These are phyloP conservation scores for Trichoderma citrinoviride DNA, from an alignment of 2,329 filamentous ascomycete genomes.

Conservation along the genomic window DNA sequence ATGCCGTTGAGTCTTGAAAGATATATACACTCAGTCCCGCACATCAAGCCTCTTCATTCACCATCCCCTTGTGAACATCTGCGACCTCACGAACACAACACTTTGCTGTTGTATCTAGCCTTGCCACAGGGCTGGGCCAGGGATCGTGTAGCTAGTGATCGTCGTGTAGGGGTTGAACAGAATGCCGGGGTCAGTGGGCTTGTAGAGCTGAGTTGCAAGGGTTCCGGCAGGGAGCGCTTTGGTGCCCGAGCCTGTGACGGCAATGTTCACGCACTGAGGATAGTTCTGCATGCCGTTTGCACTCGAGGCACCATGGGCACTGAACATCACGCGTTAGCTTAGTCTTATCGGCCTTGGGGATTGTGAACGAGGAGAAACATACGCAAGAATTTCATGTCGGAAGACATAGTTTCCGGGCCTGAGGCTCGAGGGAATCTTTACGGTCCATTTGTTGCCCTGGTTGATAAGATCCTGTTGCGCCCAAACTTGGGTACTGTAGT, in stretches of 20 bases:
- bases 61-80: not conserved
- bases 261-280: slow-evolving; percentile 52
- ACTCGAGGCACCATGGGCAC: slow-evolving; percentile 46
- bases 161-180: slow-evolving; percentile 37
- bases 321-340: not conserved
- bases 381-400: slow-evolving; percentile 54
- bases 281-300: slow-evolving; percentile 49
- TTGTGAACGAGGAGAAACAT: not conserved
- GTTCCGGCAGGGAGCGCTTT: slow-evolving; percentile 32
- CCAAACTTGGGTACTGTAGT: slow-evolving; percentile 42
- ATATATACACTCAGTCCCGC: not conserved
- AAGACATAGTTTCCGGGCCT: slow-evolving; percentile 54
- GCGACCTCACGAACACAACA: not conserved
- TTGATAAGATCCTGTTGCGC: slow-evolving; percentile 37
- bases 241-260: slow-evolving; percentile 44
- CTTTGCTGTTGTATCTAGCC: not conserved
- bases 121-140: slow-evolving; percentile 32
- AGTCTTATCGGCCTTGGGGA: not conserved
- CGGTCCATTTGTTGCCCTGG: slow-evolving; percentile 51
- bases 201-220: slow-evolving; percentile 40
- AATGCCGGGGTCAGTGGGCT: slow-evolving; percentile 36
- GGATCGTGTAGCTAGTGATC: slow-evolving; percentile 33
- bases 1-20: not conserved
- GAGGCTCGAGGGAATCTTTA: slow-evolving; percentile 48
- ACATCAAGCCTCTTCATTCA: not conserved